Evolutionary conservation across 2,329 filamentous ascomycete genomes (phyloP), one percentile per base, ranked within the genome.

Genomic region (Purpureocillium takamizusanense): DNA sequence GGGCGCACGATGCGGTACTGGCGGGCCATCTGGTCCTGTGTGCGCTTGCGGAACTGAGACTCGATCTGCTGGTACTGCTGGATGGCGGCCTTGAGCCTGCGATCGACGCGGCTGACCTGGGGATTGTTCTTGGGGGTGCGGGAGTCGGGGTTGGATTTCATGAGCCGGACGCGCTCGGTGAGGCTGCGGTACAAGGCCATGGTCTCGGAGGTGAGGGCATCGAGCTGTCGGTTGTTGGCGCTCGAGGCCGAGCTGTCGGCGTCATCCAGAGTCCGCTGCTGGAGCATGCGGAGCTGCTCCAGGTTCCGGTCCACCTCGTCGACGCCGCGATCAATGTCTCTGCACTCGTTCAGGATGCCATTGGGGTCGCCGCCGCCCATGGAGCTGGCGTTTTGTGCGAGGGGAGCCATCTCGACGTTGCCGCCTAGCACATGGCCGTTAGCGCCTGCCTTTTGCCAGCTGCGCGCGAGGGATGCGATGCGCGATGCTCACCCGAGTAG

Each of bases 1-100:
- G 88, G 86, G 46, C 80, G 76, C 39, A 92, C 89, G 56, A 97
- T 95, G 42, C 84, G 77, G 64, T 94, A 95, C 59, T 95, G 88
- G 39, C 92, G 78, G 48, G 81, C 83, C 66, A 94, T 85, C 62
- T 94, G 86, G 36, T 87, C 83, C 57, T 86, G 76, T 25, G 86
- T 78, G 49, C 83, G 81, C 62, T 84, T 83, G 56, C 83, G 78
- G 72, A 89, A 95, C 16, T 81, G 74, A 1, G 77, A 77, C 62
- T 97, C 89, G 39, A 86, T 71, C 47, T 78, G 73, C 62, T 92
- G 86, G 68, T 89, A 95, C 44, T 78, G 68, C 50, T 85, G 77
- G 59, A 95, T 90, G 42, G 86, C 85, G 33, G 74, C 69, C 67
- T 90, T 89, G 50, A 95, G 72, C 40, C 82, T 76, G 37, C 83